phyloP scores from a whole-genome alignment of 176 grass and related monocot species.

The Juncus inflexus region DNA sequence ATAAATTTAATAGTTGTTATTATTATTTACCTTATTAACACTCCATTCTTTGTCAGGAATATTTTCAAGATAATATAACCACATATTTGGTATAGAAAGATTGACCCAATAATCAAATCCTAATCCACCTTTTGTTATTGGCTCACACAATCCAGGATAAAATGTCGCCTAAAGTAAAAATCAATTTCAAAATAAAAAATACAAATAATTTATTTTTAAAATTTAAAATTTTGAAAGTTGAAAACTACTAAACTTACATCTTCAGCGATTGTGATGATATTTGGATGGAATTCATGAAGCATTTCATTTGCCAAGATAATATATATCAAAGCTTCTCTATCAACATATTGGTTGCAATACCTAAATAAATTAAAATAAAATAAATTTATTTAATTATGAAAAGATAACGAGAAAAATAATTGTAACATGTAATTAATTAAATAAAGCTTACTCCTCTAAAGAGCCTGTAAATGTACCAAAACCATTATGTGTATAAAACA shows the following conservation, averaged over 20 bases:
- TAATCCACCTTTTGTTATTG: slow-evolving; percentile 81
- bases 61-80: slow-evolving; percentile 95
- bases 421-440: background rate
- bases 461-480: slow-evolving; percentile 89
- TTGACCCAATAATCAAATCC: slow-evolving; percentile 94
- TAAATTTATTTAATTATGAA: slow-evolving; percentile 20
- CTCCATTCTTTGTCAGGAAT: slow-evolving; percentile 80
- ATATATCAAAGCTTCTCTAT: slow-evolving; percentile 87
- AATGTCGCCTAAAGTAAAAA: slow-evolving; percentile 57
- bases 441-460: slow-evolving; percentile 76
- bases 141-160: slow-evolving; percentile 93
- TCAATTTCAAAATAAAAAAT: background rate
- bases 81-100: slow-evolving; percentile 89
- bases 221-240: background rate
- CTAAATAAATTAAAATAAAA: slow-evolving; percentile 34
- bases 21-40: slow-evolving; percentile 71
- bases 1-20: background rate
- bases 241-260: slow-evolving; percentile 47
- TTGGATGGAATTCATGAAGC: slow-evolving; percentile 89
- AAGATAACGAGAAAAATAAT: slow-evolving; percentile 2
- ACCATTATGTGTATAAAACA: slow-evolving; percentile 98
- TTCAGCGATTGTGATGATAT: slow-evolving; percentile 96
- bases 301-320: slow-evolving; percentile 93
- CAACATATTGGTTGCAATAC: slow-evolving; percentile 91
- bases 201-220: too few species aligned